These are phyloP conservation scores for Trichoderma atrobrunneum DNA, from an alignment of 2,329 filamentous ascomycete genomes.

Conservation along the genomic window DNA sequence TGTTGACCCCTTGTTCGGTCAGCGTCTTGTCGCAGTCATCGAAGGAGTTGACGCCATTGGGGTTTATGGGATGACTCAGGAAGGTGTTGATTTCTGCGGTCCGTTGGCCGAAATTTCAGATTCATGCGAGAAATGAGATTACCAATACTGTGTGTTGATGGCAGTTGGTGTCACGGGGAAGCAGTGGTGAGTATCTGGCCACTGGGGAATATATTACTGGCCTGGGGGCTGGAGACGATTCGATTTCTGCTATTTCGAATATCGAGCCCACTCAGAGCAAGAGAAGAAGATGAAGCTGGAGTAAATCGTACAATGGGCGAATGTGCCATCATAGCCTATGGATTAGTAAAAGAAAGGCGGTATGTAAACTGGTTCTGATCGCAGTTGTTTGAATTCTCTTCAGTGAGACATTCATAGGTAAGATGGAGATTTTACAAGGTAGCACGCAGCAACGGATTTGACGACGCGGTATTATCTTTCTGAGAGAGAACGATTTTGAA, in stretches of 20 bases:
- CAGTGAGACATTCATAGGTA: not conserved
- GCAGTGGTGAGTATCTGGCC: not conserved
- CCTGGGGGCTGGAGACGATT: not conserved
- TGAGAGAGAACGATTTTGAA: not conserved
- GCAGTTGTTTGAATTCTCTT: not conserved
- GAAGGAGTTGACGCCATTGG: not conserved
- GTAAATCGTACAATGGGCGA: not conserved
- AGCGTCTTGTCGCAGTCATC: not conserved
- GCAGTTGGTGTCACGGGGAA: not conserved
- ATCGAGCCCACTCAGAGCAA: not conserved
- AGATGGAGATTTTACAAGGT: not conserved
- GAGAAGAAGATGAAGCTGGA: not conserved
- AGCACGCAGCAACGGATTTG: not conserved
- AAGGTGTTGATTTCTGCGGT: not conserved
- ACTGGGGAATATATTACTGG: not conserved
- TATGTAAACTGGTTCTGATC: not conserved
- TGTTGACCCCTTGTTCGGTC: not conserved
- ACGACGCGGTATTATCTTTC: not conserved
- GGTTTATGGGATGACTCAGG: not conserved
- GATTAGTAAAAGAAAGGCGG: not conserved
- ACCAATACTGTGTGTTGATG: not conserved
- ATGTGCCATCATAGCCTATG: not conserved
- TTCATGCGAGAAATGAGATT: not conserved
- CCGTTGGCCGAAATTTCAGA: not conserved
- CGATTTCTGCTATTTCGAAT: not conserved